These are phyloP conservation scores for Xylariaceae sp. DNA, from an alignment of 2,329 filamentous ascomycete genomes.

Conservation along the genomic window DNA sequence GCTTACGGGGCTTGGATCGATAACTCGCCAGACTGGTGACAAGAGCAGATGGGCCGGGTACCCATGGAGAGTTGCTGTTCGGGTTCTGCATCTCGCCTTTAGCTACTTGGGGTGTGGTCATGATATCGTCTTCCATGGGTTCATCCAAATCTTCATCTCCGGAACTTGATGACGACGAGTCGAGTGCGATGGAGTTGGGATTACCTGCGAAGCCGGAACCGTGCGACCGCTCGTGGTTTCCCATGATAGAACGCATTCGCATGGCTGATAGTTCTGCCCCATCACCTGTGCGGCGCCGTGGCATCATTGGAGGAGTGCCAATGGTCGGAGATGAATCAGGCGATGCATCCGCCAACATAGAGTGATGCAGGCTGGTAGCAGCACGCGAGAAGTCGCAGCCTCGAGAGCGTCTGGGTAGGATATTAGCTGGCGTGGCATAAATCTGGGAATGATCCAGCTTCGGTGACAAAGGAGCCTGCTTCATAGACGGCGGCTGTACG, in stretches of 20 bases:
- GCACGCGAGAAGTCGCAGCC: slow-evolving; percentile 91
- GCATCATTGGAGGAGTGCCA: slow-evolving; percentile 60
- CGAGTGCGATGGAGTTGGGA: slow-evolving; percentile 67
- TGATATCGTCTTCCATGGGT: slow-evolving; percentile 72
- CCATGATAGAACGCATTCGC: slow-evolving; percentile 66
- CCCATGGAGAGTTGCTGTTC: slow-evolving; percentile 47
- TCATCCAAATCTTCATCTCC: slow-evolving; percentile 69
- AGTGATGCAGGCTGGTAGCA: slow-evolving; percentile 91
- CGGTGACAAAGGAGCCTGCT: slow-evolving; percentile 70
- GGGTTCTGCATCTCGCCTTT: slow-evolving; percentile 48
- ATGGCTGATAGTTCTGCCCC: slow-evolving; percentile 61
- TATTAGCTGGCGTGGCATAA: slow-evolving; percentile 81
- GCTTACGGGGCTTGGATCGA: slow-evolving; percentile 65
- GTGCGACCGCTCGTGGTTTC: slow-evolving; percentile 62
- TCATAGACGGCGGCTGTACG: slow-evolving; percentile 39
- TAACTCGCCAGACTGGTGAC: slow-evolving; percentile 78
- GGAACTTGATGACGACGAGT: slow-evolving; percentile 64
- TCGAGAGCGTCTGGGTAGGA: slow-evolving; percentile 80
- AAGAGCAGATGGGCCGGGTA: slow-evolving; percentile 62
- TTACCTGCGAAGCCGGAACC: slow-evolving; percentile 80
- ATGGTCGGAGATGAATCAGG: slow-evolving; percentile 88
- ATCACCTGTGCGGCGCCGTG: slow-evolving; percentile 45
- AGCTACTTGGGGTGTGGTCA: slow-evolving; percentile 74
- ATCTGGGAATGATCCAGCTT: slow-evolving; percentile 79
- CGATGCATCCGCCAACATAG: slow-evolving; percentile 82